Evolutionary conservation across 192 early-diverging fungal genomes (phyloP), one percentile per base, ranked within the genome.

Genomic region (Spizellomyces punctatus): DNA sequence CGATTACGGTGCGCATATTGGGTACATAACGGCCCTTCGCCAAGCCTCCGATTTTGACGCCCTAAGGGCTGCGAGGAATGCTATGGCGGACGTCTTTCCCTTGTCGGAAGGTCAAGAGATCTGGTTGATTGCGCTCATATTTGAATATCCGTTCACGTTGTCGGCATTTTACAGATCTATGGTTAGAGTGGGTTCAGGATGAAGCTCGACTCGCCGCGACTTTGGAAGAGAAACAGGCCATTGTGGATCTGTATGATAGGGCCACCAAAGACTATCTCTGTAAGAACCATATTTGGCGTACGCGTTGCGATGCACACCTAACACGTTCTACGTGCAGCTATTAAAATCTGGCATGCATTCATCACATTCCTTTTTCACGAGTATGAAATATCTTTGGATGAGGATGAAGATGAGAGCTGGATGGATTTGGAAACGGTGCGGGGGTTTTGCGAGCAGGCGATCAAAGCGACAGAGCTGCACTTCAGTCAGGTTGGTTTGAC

Each of bases 101-200:
- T 66, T 92, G 2, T 70, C 85, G 12, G 89, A 91, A 84, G 81
- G 89, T 91, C n/a, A 22, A 16, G 52, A 43, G 41, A 42, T 10
- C 21, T 22, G 17, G 27, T 16, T 48, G 54, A 10, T 8, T 17
- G 8, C 10, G 2, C 64, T 10, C 48, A 8, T 56, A 3, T 2
- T 44, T 91, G 90, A 80, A 10, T 73, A 91, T 27, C 91, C 89
- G 90, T 43, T 87, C 60, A 83, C 90, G 56, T 90, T 89, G 90
- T 42, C 16, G 16, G 10, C 56, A n/a, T 65, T 8, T 45, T 10
- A 5, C 46, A 92, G 91, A 81, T 10, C 73, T 92, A 27, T 93
- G 90, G 90, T 46, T 88, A 62, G 85, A 90, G 58, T 91, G 90
- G 91, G 86, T 92, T 57, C 72, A 90, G 43, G 89, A 90, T 66